Evolutionary conservation across 2,329 filamentous ascomycete species (phyloP).

Genomic region (Fusarium staphyleae): DNA sequence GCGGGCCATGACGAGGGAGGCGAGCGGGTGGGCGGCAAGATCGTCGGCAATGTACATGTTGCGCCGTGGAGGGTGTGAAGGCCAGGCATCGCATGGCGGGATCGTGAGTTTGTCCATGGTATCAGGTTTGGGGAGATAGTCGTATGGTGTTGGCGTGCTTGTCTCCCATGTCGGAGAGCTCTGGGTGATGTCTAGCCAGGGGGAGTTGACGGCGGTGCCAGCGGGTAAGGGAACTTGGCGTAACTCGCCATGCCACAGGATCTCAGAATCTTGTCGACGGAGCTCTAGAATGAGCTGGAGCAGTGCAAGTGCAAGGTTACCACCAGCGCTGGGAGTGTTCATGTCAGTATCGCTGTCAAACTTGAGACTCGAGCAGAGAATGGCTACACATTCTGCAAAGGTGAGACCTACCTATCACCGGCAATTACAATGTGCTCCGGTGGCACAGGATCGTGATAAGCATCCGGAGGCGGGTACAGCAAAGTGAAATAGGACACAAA

Average conservation of each 20-base stretch:
- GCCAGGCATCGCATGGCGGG: conserved; percentile 63
- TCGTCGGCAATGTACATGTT: conserved; percentile 63
- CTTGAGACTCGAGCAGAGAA: neutral
- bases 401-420: conserved; percentile 66
- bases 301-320: conserved; percentile 71
- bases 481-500: conserved; percentile 75
- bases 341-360: conserved; percentile 18
- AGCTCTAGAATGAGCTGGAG: conserved; percentile 74
- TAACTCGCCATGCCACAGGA: conserved; percentile 67
- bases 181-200: conserved; percentile 76
- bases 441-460: conserved; percentile 70
- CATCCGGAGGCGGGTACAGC: conserved; percentile 72
- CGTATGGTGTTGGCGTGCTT: conserved; percentile 41
- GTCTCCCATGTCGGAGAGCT: conserved; percentile 49
- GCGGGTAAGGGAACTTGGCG: conserved; percentile 71
- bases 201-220: conserved; percentile 67
- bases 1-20: conserved; percentile 63
- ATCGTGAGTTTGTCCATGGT: conserved; percentile 39
- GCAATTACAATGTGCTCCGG: conserved; percentile 73
- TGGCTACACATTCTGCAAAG: neutral
- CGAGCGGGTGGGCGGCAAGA: conserved; percentile 70
- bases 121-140: conserved; percentile 59
- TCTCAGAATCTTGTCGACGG: conserved; percentile 50
- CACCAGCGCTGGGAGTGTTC: conserved; percentile 65
- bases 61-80: conserved; percentile 59